phyloP scores from a whole-genome alignment of 192 early-diverging fungal species.

The Coemansia sp. region DNA sequence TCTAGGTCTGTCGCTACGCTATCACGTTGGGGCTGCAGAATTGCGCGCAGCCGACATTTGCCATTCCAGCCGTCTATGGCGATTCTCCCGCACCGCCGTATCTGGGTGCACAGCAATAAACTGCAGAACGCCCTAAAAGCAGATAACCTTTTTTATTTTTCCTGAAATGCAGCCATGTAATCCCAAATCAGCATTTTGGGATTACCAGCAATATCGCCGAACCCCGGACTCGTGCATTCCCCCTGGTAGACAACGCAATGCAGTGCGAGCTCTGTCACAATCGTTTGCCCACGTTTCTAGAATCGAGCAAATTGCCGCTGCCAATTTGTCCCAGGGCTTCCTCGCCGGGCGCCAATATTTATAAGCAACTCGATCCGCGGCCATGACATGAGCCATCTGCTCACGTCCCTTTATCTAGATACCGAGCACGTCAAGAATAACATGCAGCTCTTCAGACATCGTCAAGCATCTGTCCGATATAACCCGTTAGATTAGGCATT shows the following conservation, averaged over 20 bases:
- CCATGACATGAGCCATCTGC: conserved; percentile 64
- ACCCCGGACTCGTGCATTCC: conserved; percentile 8
- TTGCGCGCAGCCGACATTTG: conserved; percentile 3
- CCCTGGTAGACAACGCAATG: conserved; percentile 23
- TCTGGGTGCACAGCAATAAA: conserved; percentile 17
- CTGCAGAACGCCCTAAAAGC: conserved; percentile 44
- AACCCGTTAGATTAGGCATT: conserved; percentile 81
- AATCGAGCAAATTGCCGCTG: neutral
- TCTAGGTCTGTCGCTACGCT: conserved; percentile 27
- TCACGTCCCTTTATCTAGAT: conserved; percentile 62
- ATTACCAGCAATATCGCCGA: neutral
- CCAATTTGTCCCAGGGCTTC: conserved; percentile 12
- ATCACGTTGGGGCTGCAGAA: conserved; percentile 6
- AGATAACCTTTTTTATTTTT: conserved; percentile 47
- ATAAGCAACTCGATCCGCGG: conserved; percentile 53
- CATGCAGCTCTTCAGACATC: conserved; percentile 73
- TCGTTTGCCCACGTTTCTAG: conserved; percentile 24
- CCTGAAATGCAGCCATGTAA: conserved; percentile 34
- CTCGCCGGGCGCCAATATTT: conserved; percentile 43
- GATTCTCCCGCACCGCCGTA: conserved; percentile 5
- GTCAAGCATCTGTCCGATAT: conserved; percentile 62
- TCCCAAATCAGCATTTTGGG: conserved; percentile 31
- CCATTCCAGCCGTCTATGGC: conserved; percentile 7
- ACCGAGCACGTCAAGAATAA: conserved; percentile 73
- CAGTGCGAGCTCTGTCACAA: conserved; percentile 32